Evolutionary conservation across 192 early-diverging fungal species (phyloP), one percentile per base, ranked within the genome.

Genomic region (Endogone sp.): DNA sequence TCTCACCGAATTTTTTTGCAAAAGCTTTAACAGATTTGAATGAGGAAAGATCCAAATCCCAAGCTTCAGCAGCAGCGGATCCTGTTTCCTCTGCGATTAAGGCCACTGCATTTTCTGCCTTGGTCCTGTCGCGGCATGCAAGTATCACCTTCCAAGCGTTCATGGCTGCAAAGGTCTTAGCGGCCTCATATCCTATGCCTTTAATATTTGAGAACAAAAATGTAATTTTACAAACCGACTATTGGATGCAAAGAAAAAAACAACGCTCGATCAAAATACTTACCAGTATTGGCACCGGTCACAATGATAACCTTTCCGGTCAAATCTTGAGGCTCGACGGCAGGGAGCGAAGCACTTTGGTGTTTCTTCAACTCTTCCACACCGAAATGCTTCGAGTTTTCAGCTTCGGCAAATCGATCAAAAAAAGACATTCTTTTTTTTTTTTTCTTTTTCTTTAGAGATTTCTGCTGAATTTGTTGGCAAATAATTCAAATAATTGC

Each of bases 1-100:
- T 58, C 13, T 71, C 63, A 3, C 70, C 44, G 60, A 80, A 77
- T 37, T 62, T 32, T 30, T 71, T 49, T 20, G 79, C 78, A 29
- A 75, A 74, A 8, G 67, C 67, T n/a, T 71, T 62, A 49, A 82
- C 81, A 44, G 65, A 67, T 9, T 44, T 68, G 32, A 75, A 75
- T 2, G 71, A 75, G 0, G 62, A 55, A 21, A 68, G 65, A 24
- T 74, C 58, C 63, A 74, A 29, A 29, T 64, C 60, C 64, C 68
- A 64, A 6, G 67, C 66, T 28, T 74, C 72, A n/a, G 68, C 58
- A n/a, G 32, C 57, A 2, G 62, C 20, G 23, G 58, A 54, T 20
- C 29, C 57, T 25, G 57, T 67, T 3, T 24, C 63, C 10, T 4
- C 28, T 26, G 44, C 56, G 11, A 67, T 67, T 2, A 16, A n/a